Evolutionary conservation across 2,329 filamentous ascomycete genomes (phyloP), one percentile per base, ranked within the genome.

Genomic region (Arthroderma sp.): DNA sequence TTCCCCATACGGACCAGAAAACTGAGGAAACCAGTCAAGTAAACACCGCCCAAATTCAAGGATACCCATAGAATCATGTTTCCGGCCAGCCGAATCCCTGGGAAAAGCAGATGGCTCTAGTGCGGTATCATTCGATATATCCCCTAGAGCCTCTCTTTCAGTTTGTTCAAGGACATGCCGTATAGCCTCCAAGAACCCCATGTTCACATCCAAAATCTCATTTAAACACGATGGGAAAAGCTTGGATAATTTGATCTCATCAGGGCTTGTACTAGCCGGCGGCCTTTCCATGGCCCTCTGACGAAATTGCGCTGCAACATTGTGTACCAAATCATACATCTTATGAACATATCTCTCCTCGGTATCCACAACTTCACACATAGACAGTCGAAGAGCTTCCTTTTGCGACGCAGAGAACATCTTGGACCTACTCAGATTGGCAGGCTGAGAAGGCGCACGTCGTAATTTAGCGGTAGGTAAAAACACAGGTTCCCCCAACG

Each of bases 281-380:
- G 69, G 62, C 53, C 74, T 74, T 29, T 67, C 67, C 53, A 73
- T 78, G 3, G 82, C 81, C 50, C 79, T 81, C 42, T 80, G 69
- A 30, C 84, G 79, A 55, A 93, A 88, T 49, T 93, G 84, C 44
- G 78, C 77, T 28, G 86, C 86, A 29, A 95, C 78, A 47, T 81
- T 78, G 50, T 83, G 78, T 36, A 94, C 83, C 48, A 98, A 67
- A 52, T 91, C 84, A 49, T 84, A 78, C 46, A 98, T 66, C 62
- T 96, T 95, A 55, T 76, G 74, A 36, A 98, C 86, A 63, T 96
- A 98, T 61, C 85, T 81, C 59, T 91, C 86, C 61, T 98, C 91
- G 0, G 91, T 98, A 56, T 94, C 85, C 31, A 95, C 77, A 48
- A 96, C 68, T 61, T 98, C 91, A 47, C 78, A 80, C 72, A 98